phyloP scores from a whole-genome alignment of 768 basidiomycete genomes.

The Hortiboletus flavorubellus region DNA sequence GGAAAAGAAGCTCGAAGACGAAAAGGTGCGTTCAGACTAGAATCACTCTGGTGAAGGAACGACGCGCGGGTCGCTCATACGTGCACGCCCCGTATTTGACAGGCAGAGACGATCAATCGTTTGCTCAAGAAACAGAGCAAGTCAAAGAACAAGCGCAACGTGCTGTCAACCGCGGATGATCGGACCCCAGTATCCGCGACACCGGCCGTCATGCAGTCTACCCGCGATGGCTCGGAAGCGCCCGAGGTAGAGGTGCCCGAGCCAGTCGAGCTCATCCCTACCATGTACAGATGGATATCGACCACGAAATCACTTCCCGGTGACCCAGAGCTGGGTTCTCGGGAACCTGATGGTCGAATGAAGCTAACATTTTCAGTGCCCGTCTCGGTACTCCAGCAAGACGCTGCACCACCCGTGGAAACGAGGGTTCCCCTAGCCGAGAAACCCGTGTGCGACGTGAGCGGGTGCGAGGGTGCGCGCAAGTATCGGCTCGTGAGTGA shows the following conservation, averaged over 20 bases:
- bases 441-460: conserved; percentile 46
- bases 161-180: conserved; percentile 46
- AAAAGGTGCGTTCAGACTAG: conserved; percentile 47
- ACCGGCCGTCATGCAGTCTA: conserved; percentile 27
- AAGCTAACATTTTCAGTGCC: conserved; percentile 56
- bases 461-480: conserved; percentile 51
- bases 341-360: conserved; percentile 30
- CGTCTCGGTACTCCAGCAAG: conserved; percentile 21
- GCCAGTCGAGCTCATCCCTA: conserved; percentile 42
- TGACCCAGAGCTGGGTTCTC: conserved; percentile 1
- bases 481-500: conserved; percentile 68
- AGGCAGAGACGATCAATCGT: conserved; percentile 89
- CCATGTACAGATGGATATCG: conserved; percentile 44
- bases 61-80: neutral
- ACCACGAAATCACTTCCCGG: conserved; percentile 19
- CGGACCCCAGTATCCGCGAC: conserved; percentile 33
- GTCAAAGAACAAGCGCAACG: conserved; percentile 57
- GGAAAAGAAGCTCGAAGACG: conserved; percentile 14
- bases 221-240: conserved; percentile 30
- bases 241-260: conserved; percentile 41
- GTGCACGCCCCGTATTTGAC: neutral
- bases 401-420: conserved; percentile 9
- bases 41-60: no score
- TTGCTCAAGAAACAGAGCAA: conserved; percentile 82
- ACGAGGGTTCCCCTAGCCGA: conserved; percentile 2